Conservation (phyloP, 768 basidiomycete species). For the Leccinum aurantiacum region DNA sequence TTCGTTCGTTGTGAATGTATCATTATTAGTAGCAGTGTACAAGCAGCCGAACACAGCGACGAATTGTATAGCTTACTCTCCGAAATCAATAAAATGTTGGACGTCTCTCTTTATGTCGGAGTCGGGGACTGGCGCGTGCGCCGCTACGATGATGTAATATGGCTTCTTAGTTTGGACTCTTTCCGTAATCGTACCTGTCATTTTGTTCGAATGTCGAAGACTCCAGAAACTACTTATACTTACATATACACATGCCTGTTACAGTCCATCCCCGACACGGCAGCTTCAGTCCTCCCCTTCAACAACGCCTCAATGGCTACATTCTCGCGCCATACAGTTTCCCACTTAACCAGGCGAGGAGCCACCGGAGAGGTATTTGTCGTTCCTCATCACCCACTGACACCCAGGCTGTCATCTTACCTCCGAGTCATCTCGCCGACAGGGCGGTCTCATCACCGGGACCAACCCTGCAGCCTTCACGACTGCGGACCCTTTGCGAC, state of each 20-base stretch:
- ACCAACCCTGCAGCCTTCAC: slow-evolving; percentile 71
- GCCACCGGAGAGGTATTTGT: slow-evolving; percentile 26
- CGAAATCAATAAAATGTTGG: too few species aligned
- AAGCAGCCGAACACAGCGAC: too few species aligned
- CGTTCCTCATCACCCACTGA: neutral
- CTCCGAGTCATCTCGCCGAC: slow-evolving; percentile 6
- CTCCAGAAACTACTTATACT: neutral
- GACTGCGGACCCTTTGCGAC: slow-evolving; percentile 62
- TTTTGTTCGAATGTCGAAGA: too few species aligned
- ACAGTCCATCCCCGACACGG: neutral
- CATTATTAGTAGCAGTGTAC: too few species aligned
- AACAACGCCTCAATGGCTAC: slow-evolving; percentile 28
- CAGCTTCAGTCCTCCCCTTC: neutral
- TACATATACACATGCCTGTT: neutral
- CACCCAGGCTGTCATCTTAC: too few species aligned
- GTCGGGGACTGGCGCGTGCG: too few species aligned
- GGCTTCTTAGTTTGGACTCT: too few species aligned
- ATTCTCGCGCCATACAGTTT: slow-evolving; percentile 46
- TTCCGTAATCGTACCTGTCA: neutral
- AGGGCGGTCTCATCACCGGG: slow-evolving; percentile 79
- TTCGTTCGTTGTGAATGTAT: too few species aligned
- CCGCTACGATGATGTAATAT: too few species aligned
- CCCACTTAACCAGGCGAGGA: slow-evolving; percentile 7
- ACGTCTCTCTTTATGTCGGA: too few species aligned
- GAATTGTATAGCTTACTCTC: too few species aligned